Base-by-base conservation (phyloP, 805 yeast genomes). In the Lipomyces starkeyi region DNA sequence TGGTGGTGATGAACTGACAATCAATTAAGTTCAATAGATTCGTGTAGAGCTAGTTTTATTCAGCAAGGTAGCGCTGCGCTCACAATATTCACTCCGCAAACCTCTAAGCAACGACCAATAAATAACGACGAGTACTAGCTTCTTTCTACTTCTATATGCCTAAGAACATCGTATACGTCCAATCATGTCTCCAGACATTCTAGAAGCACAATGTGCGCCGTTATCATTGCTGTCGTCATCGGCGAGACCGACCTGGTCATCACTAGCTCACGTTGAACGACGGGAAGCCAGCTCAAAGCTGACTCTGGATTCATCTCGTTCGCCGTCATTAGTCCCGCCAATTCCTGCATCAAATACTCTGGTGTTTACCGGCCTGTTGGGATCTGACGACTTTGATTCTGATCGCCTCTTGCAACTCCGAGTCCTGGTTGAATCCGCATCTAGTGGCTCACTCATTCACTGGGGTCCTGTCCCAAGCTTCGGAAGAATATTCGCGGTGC, bases 401-500 rank as follows among this genome's bases (percentile, higher is more conserved):
- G 61, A 61, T 27, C 49, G 17, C 9, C 5, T 61, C 40, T 14
- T 17, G 13, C 20, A 8, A 17, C 35, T 61, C 20, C 56, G 35
- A 22, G 6, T 8, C 8, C 25, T 13, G 11, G 59, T 61, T n/a
- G 25, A 58, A 9, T 32, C 34, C 14, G 49, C 25, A 4, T 55
- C 64, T 2, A 43, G 22, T 4, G 59, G 53, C 32, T 32, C 43
- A 3, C 55, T 67, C 25, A 54, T 71, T 32, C 74, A 71, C 58
- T 62, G 65, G 67, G 73, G 71, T 22, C 56, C 61, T 35, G 47
- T 67, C 27, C 63, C 59, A 11, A 34, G 65, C 11, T 67, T 71
- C 43, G 73, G 66, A 2, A 67, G 74, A 11, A 34, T 70, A 17
- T 67, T 69, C 34, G 63, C 61, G 5, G 72, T 71, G 8, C 64